Percentiles rank a stretch among this genome's conserved stretches.
These are phyloP conservation scores for Plectranthus barbatus DNA, from an alignment of 257 asterid genomes.

Conservation along the genomic window DNA sequence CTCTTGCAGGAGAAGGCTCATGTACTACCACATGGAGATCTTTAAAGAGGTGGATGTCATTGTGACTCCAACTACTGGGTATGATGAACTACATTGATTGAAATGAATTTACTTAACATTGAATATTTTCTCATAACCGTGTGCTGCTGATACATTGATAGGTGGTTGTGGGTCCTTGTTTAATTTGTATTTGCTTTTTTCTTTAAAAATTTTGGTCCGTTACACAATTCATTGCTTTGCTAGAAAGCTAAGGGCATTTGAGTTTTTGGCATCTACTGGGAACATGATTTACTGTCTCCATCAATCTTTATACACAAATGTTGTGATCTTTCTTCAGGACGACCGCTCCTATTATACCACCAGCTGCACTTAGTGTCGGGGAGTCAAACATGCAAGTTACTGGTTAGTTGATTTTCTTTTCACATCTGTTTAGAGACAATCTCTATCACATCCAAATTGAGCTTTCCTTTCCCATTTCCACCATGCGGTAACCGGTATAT, in stretches of 20 bases:
- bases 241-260: background rate
- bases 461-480: too few species aligned
- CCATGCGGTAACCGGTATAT: background rate
- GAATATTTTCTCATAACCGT: too few species aligned
- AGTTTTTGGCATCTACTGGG: background rate
- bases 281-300: background rate
- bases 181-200: too few species aligned
- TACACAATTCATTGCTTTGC: background rate
- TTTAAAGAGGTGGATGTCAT: slow-evolving; percentile 81
- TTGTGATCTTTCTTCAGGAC: slow-evolving; percentile 36
- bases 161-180: too few species aligned
- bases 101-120: background rate
- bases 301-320: background rate
- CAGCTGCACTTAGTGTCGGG: slow-evolving; percentile 69
- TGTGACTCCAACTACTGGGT: slow-evolving; percentile 97
- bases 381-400: slow-evolving; percentile 71
- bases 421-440: background rate
- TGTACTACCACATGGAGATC: slow-evolving; percentile 74
- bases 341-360: slow-evolving; percentile 93
- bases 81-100: slow-evolving; percentile 17
- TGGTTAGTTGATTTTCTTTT: slow-evolving; percentile 26
- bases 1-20: slow-evolving; percentile 73
- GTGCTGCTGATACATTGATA: too few species aligned
- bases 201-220: too few species aligned
- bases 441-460: background rate